Evolutionary conservation across 331 rosid species (phyloP).

Genomic region (Rhamnella rubrinervis): DNA sequence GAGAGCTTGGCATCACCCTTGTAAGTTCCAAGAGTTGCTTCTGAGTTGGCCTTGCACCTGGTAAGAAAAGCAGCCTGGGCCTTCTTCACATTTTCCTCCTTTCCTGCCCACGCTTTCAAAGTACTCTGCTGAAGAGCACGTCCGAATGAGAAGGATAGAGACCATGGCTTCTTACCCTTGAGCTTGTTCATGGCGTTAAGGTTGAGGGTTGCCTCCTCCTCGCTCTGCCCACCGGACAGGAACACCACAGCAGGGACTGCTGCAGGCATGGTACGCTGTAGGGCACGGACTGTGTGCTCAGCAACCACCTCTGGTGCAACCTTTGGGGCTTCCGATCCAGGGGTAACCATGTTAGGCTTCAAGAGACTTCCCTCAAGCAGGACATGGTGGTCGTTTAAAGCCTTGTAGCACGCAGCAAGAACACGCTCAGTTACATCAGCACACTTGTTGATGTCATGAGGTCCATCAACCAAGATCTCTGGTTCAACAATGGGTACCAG

Average conservation of each 20-base stretch:
- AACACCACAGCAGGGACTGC: slow-evolving; percentile 73
- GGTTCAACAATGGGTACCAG: slow-evolving; percentile 83
- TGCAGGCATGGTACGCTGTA: slow-evolving; percentile 58
- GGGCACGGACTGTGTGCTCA: slow-evolving; percentile 54
- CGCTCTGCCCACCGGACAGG: slow-evolving; percentile 85
- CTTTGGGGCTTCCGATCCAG: slow-evolving; percentile 55
- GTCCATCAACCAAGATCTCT: slow-evolving; percentile 66
- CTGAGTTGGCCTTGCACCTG: slow-evolving; percentile 71
- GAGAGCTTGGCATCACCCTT: slow-evolving; percentile 53
- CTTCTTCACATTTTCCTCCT: slow-evolving; percentile 45
- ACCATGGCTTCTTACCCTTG: slow-evolving; percentile 79
- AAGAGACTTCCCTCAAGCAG: slow-evolving; percentile 67
- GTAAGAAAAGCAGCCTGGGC: slow-evolving; percentile 62
- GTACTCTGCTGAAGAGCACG: slow-evolving; percentile 79
- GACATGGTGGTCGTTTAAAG: slow-evolving; percentile 63
- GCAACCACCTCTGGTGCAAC: slow-evolving; percentile 61
- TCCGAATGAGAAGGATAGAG: slow-evolving; percentile 70
- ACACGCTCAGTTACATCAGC: slow-evolving; percentile 70
- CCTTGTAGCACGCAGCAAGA: slow-evolving; percentile 75
- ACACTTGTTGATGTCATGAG: slow-evolving; percentile 52
- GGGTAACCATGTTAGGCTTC: slow-evolving; percentile 90
- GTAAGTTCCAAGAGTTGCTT: slow-evolving; percentile 69
- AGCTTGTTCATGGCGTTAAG: slow-evolving; percentile 68
- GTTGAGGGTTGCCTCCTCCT: slow-evolving; percentile 70
- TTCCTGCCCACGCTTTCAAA: slow-evolving; percentile 77